Evolutionary conservation across 2,329 filamentous ascomycete species (phyloP), one percentile per base, ranked within the genome.

Genomic region (Diaporthe nobilis): DNA sequence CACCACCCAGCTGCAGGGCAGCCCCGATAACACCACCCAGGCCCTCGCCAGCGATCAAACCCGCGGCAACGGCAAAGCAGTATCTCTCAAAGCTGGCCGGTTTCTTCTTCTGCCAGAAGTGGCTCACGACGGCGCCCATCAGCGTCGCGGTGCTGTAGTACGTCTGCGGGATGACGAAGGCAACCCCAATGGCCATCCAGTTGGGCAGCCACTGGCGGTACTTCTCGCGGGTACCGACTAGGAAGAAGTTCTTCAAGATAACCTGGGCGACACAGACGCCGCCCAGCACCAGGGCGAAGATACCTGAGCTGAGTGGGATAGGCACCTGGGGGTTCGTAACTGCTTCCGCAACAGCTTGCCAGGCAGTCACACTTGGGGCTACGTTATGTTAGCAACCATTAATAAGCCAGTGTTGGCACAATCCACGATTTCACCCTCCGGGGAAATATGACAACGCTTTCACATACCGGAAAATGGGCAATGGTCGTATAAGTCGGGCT

Each of bases 301-400:
- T 90, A 44, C 88, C 90, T 31, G 88, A 89, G 17, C 84, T 86
- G 37, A 83, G 84, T 0, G 90, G 90, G 76, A 92, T 91, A 6
- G 85, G 86, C 80, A 92, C 87, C 0, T 81, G 42, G 20, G 61
- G 61, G 28, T 65, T 65, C 87, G 90, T 92, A 76, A 92, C 90
- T 20, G 90, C 91, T 76, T 89, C 84, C 2, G 92, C 91, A 6
- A 93, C 91, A 6, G 92, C 92, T 51, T 88, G 86, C 92, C 92
- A 94, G 0, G 92, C 92, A 0, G 89, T 84, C 15, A 93, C 92
- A 3, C 90, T 92, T 5, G 92, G 92, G 1, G 90, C 61, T 65
- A n/a, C 10, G 12, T 34, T 49, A 22, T 4, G 42, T 65, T 25
- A 65, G 42, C 25, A 31, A 22, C 20, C 42, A 34, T 28, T 17